Evolutionary conservation across 345 rosid species (phyloP), one percentile per base, ranked within the genome.

Genomic region (Erysimum cheiranthoides): DNA sequence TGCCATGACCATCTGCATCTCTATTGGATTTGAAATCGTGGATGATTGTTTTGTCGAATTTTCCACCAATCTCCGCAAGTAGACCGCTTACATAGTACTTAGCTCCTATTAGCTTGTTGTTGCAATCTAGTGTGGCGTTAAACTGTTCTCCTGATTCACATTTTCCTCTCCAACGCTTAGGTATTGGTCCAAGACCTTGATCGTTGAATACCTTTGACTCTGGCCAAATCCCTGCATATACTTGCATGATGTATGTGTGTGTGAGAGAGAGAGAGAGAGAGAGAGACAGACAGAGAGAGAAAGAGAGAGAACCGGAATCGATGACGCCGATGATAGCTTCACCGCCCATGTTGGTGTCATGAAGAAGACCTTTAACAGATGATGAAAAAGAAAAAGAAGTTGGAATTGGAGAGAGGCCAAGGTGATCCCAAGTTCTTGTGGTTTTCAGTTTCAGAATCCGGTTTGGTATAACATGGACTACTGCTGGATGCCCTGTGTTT

Each of bases 81-180:
- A 83, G 79, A 27, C 88, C 90, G 21, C 77, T 61, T 5, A 75
- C 70, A 73, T 76, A 85, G 62, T 66, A 87, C 34, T 76, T 78
- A 12, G 90, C 88, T 62, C 90, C 90, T 42, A 86, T 82, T 9
- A 86, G 70, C 74, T 86, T 86, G 10, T 76, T 74, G 79, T 86
- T 86, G 47, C 90, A 80, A 17, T 79, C 67, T 21, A 21, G 25
- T 42, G 57, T 28, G 9, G 81, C 28, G 63, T 56, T 21, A 49
- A 86, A 85, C 18, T 64, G 79, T 16, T 72, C 73, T 1, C 73
- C 81, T 6, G 74, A 59, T 16, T 68, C 59, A 54, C 88, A 87
- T 2, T 40, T 16, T 4, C 90, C 90, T 39, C 76, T 83, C 90
- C 90, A 87, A 1, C 70, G 74, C 17, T 73, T 42, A 3, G 90